Conservation (phyloP, 768 basidiomycete species). For the Udeniomyces megalosporus region DNA sequence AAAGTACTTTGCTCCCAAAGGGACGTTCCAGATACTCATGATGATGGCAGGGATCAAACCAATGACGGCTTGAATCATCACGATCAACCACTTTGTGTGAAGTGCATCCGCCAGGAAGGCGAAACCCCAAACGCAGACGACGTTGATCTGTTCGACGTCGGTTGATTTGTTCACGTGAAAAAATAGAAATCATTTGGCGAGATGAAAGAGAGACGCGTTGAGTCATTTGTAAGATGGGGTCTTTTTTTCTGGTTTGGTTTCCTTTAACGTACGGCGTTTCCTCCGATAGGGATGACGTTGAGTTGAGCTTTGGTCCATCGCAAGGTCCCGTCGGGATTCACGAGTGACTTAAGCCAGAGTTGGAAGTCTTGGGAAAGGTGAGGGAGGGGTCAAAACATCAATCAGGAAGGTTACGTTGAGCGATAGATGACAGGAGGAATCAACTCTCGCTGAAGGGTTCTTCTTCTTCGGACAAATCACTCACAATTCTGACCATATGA, state of each 20-base stretch:
- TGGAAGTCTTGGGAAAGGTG: slow-evolving; percentile 19
- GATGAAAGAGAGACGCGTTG: too few species aligned
- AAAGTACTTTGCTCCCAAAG: slow-evolving; percentile 23
- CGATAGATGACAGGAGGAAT: not conserved
- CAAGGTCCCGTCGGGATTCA: slow-evolving; percentile 1
- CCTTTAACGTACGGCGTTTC: not conserved
- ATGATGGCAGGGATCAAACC: slow-evolving; percentile 21
- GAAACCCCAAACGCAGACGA: slow-evolving; percentile 22
- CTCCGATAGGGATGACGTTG: not conserved
- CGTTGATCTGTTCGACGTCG: not conserved
- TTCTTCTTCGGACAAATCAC: not conserved
- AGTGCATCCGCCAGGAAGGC: slow-evolving; percentile 21
- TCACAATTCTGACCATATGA: slow-evolving; percentile 21
- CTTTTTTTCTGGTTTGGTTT: too few species aligned
- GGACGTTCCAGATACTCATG: slow-evolving; percentile 25
- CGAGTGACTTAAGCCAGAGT: slow-evolving; percentile 23
- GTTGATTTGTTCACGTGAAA: too few species aligned
- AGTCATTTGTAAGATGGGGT: too few species aligned
- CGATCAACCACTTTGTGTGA: slow-evolving; percentile 22
- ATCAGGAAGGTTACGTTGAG: not conserved
- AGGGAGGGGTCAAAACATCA: not conserved
- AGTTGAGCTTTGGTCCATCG: not conserved
- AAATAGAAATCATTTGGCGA: too few species aligned
- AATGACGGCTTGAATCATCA: slow-evolving; percentile 11
- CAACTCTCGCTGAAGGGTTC: not conserved